A percentile compares a stretch with the other conserved stretches of the same genome.
These are phyloP conservation scores for Cucurbita argyrosperma DNA, from an alignment of 306 rosid species.

Conservation along the genomic window DNA sequence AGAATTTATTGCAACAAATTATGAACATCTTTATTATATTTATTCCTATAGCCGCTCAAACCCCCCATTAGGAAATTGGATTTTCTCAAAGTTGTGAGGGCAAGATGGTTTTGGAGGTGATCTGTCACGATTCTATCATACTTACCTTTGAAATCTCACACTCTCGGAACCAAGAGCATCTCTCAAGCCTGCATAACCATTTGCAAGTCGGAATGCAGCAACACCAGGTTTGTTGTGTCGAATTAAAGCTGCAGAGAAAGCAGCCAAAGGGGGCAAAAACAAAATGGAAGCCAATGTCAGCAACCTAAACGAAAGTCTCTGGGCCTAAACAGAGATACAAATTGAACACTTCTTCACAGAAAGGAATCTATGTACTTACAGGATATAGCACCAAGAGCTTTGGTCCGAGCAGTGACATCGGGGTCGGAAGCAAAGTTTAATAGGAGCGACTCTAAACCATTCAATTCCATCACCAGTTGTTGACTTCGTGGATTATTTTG, in stretches of 20 bases:
- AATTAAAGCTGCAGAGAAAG: slow-evolving; percentile 43
- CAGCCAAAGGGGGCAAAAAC: slow-evolving; percentile 7
- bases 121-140: background rate
- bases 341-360: background rate
- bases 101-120: background rate
- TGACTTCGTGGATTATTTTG: slow-evolving; percentile 87
- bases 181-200: slow-evolving; percentile 74
- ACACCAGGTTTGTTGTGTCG: slow-evolving; percentile 66
- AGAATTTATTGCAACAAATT: background rate
- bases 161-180: slow-evolving; percentile 64
- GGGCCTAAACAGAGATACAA: background rate
- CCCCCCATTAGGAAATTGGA: background rate
- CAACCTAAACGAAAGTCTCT: background rate
- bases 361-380: slow-evolving; percentile 29
- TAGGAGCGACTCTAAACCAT: slow-evolving; percentile 75
- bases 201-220: slow-evolving; percentile 68
- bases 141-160: slow-evolving; percentile 87
- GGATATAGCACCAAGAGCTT: slow-evolving; percentile 85
- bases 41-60: background rate
- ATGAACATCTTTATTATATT: background rate
- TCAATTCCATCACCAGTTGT: slow-evolving; percentile 80
- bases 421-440: slow-evolving; percentile 59
- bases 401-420: slow-evolving; percentile 58
- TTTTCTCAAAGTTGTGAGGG: background rate
- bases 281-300: background rate